Conservation (phyloP, 169 alveolate genomes). For the Plasmodium fragile region DNA sequence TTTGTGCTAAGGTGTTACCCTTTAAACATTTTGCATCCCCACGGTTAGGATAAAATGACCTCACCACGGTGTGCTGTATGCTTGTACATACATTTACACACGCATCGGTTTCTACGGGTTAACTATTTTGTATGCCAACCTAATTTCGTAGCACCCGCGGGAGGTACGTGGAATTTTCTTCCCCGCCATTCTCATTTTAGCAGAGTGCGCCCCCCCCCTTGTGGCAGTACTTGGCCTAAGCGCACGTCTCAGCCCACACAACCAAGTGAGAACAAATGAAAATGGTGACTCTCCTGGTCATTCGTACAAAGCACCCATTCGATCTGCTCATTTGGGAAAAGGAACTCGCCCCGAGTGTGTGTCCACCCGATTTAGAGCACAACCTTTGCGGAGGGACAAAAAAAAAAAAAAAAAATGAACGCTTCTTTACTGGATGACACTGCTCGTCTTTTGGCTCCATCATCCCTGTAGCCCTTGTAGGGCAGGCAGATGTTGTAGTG, state of each 20-base stretch:
- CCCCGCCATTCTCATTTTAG: background rate
- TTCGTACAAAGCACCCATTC: background rate
- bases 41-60: background rate
- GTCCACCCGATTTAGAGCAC: background rate
- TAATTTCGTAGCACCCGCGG: background rate
- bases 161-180: background rate
- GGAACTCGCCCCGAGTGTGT: background rate
- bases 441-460: background rate
- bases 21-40: background rate
- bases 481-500: background rate
- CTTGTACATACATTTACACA: background rate
- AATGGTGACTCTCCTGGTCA: background rate
- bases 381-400: background rate
- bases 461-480: background rate
- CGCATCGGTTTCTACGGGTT: background rate
- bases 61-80: background rate
- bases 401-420: too few relatives aligned
- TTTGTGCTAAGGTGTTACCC: background rate
- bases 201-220: background rate
- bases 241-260: background rate
- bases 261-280: background rate
- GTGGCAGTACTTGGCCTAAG: background rate
- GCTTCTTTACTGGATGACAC: background rate
- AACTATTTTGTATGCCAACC: background rate
- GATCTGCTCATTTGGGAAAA: background rate